These are phyloP conservation scores for Pseudoturritis turrita DNA, from an alignment of 345 rosid genomes.

Conservation along the genomic window DNA sequence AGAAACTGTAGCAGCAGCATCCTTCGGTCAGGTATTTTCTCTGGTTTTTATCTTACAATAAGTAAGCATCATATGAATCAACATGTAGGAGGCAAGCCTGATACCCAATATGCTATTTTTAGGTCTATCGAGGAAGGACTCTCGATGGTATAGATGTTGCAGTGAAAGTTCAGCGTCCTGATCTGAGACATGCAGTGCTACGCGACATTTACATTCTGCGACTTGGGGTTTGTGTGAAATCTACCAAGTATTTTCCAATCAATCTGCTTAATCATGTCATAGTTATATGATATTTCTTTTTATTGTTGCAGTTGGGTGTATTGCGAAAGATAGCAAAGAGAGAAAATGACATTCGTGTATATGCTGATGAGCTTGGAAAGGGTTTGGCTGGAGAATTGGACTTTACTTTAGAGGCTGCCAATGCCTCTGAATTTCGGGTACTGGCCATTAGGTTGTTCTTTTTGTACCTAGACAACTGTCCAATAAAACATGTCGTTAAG, in stretches of 20 bases:
- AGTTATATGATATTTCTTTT: constrained; percentile 18
- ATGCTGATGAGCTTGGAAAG: constrained; percentile 96
- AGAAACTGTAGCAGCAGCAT: constrained; percentile 92
- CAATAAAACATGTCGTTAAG: not conserved
- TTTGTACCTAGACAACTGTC: not conserved
- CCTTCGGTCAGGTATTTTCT: constrained; percentile 85
- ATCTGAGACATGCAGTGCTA: constrained; percentile 74
- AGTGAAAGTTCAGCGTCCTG: constrained; percentile 95
- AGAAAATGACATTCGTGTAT: constrained; percentile 75
- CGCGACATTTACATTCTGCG: constrained; percentile 88
- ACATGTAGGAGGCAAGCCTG: not conserved
- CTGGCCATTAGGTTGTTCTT: not conserved
- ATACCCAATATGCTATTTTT: constrained; percentile 19
- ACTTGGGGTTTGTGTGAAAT: constrained; percentile 64
- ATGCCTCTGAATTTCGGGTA: constrained; percentile 85
- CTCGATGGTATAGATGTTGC: constrained; percentile 77
- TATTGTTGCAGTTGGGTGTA: constrained; percentile 63
- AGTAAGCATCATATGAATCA: constrained; percentile 3
- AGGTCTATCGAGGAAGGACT: constrained; percentile 82
- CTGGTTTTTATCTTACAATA: not conserved
- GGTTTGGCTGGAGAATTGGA: constrained; percentile 95
- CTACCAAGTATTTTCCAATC: not conserved
- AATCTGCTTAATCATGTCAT: constrained; percentile 6
- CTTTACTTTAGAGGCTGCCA: constrained; percentile 79
- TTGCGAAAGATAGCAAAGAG: constrained; percentile 85